These are phyloP conservation scores for Wickerhamiella parazyma DNA, from an alignment of 805 yeast species.

Conservation along the genomic window DNA sequence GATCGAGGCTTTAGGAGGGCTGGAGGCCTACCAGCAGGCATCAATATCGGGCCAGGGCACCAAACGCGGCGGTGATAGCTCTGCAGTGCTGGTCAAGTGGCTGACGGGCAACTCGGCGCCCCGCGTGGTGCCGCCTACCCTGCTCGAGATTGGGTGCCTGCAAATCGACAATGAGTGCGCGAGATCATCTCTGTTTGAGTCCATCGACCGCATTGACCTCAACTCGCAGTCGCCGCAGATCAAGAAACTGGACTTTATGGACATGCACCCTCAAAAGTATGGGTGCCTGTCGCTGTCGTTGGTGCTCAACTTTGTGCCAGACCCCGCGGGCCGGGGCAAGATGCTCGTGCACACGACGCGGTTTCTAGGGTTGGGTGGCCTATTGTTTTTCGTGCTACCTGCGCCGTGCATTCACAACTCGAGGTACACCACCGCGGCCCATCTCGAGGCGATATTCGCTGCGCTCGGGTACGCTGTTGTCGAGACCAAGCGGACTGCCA, in stretches of 20 bases:
- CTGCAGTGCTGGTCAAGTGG: constrained; percentile 69
- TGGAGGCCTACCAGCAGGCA: constrained; percentile 69
- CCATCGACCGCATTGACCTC: constrained; percentile 57
- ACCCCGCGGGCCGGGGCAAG: constrained; percentile 52
- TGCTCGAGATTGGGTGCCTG: constrained; percentile 78
- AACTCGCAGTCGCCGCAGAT: constrained; percentile 67
- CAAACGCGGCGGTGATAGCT: constrained; percentile 83
- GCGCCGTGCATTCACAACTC: constrained; percentile 77
- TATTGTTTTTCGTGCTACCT: constrained; percentile 70
- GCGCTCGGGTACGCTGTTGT: constrained; percentile 45
- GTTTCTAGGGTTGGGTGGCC: constrained; percentile 33
- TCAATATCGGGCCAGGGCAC: constrained; percentile 70
- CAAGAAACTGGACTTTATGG: constrained; percentile 71
- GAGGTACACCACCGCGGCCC: constrained; percentile 47
- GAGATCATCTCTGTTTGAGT: constrained; percentile 37
- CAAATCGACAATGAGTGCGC: constrained; percentile 57
- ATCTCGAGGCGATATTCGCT: constrained; percentile 34
- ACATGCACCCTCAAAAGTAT: constrained; percentile 30
- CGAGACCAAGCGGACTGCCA: constrained; percentile 45
- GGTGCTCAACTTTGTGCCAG: constrained; percentile 80
- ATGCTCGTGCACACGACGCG: constrained; percentile 52
- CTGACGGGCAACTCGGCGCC: too few relatives aligned
- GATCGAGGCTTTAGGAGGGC: constrained; percentile 48
- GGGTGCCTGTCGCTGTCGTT: constrained; percentile 67
- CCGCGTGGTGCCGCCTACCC: too few relatives aligned